Base-by-base conservation (phyloP, 2,329 filamentous ascomycete genomes). In the Juglanconis oblonga region DNA sequence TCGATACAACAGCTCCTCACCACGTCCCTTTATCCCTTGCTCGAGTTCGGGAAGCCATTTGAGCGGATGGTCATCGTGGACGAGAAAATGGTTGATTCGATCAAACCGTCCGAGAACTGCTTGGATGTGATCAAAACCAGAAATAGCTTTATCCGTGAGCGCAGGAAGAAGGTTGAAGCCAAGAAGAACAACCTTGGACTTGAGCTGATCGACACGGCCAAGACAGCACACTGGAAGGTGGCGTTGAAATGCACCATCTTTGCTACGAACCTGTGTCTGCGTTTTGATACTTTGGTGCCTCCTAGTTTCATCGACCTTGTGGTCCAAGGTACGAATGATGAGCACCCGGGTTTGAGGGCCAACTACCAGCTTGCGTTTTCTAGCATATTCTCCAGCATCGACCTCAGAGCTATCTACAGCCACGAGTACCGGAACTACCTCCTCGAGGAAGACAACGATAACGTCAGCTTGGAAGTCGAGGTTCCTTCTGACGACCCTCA, bases 171-270 rank as follows among this genome's bases (percentile, higher is more conserved):
- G 62, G 92, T 98, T 4, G 95, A 99, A 73, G 80, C 82, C 57
- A 92, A 90, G 76, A 99, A 99, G 76, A 80, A 87, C 0, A 83
- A 85, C 3, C 77, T 99, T 32, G 91, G 93, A 0, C 79, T 91
- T 57, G 92, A 98, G 71, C 80, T 99, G 36, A 89, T 93, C 4
- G 85, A 89, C 61, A 78, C 89, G 62, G 90, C 92, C 1, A 87
- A 86, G 67, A 85, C 85, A 3, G 91, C 92, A 0, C 96, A 99
- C 71, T 99, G 95, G 95, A 98, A 97, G 78, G 93, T 97, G 67
- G 94, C 94, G 5, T 92, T 87, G 54, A 84, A 94, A 33, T 96
- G 93, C 59, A 90, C 91, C 9, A 90, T 96, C 40, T 95, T 99
- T 71, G 91, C 96, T 4, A 87, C 94, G 59, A 96, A 95, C 62